These are phyloP conservation scores for Tulasnella sp. DNA, from an alignment of 768 basidiomycete genomes.

Conservation along the genomic window DNA sequence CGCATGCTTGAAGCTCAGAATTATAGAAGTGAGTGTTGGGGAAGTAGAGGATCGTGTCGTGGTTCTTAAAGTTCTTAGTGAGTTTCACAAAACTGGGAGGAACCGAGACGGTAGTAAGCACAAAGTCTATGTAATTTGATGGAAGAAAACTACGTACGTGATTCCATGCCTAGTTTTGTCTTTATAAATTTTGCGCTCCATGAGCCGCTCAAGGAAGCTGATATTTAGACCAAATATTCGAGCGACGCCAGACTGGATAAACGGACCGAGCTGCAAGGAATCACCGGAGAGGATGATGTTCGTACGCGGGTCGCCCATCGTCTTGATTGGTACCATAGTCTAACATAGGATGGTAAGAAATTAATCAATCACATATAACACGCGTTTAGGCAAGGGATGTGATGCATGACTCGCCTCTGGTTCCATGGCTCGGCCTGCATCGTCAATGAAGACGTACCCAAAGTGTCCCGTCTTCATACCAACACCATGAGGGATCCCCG, in stretches of 20 bases:
- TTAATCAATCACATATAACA: slow-evolving; percentile 23
- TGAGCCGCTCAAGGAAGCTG: slow-evolving; percentile 9
- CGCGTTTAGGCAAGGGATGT: no score
- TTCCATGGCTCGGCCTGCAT: slow-evolving; percentile 63
- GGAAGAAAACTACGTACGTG: neutral
- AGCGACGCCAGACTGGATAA: neutral
- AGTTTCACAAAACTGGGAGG: slow-evolving; percentile 48
- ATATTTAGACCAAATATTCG: neutral
- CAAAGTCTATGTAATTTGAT: no score
- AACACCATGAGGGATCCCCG: slow-evolving; percentile 43
- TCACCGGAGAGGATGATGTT: slow-evolving; percentile 57
- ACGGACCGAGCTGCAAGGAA: slow-evolving; percentile 39
- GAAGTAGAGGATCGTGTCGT: slow-evolving; percentile 47
- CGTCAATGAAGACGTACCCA: slow-evolving; percentile 58
- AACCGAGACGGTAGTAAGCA: no score
- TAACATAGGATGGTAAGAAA: neutral
- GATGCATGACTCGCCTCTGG: no score
- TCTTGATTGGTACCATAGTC: slow-evolving; percentile 49
- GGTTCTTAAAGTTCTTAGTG: slow-evolving; percentile 55
- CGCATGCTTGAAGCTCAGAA: slow-evolving; percentile 42
- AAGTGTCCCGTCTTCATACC: slow-evolving; percentile 53
- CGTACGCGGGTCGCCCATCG: slow-evolving; percentile 41
- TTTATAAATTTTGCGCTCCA: neutral
- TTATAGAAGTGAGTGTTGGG: slow-evolving; percentile 52
- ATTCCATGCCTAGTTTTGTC: neutral